Percentiles rank a stretch among this genome's conserved stretches.
These are phyloP conservation scores for Peterozyma toletana DNA, from an alignment of 805 yeast species.

Conservation along the genomic window DNA sequence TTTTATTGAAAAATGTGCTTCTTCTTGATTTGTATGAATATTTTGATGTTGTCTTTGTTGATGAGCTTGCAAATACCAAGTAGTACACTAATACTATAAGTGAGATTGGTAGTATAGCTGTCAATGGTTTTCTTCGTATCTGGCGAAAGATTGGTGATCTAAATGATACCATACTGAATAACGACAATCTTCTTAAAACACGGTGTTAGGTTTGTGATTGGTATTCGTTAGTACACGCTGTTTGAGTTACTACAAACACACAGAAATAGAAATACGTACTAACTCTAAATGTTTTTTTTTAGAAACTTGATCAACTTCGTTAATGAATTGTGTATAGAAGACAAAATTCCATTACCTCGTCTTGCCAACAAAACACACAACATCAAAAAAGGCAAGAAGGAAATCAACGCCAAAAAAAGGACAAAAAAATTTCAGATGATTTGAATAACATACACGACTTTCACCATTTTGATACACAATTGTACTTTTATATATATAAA, in stretches of 20 bases:
- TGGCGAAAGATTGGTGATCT: slow-evolving; percentile 34
- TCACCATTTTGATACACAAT: too few species aligned
- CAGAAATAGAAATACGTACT: background rate
- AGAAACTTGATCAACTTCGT: too few species aligned
- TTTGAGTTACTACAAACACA: background rate
- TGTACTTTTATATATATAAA: too few species aligned
- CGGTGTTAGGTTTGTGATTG: background rate
- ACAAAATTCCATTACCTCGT: too few species aligned
- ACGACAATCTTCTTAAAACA: background rate
- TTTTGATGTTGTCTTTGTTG: slow-evolving; percentile 25
- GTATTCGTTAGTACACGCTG: background rate
- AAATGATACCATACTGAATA: slow-evolving; percentile 11
- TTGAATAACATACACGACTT: too few species aligned
- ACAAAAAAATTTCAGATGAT: too few species aligned
- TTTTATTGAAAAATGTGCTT: slow-evolving; percentile 41
- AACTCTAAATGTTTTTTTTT: background rate
- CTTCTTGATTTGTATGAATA: slow-evolving; percentile 38
- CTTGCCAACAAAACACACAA: too few species aligned
- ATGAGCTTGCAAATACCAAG: slow-evolving; percentile 29
- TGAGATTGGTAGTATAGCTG: slow-evolving; percentile 38
- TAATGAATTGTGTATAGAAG: too few species aligned
- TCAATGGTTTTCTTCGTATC: slow-evolving; percentile 55
- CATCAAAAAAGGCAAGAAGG: too few species aligned
- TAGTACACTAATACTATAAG: slow-evolving; percentile 33
- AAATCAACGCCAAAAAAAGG: too few species aligned